These are phyloP conservation scores for Anacardium occidentale DNA, from an alignment of 345 rosid genomes.

Conservation along the genomic window DNA sequence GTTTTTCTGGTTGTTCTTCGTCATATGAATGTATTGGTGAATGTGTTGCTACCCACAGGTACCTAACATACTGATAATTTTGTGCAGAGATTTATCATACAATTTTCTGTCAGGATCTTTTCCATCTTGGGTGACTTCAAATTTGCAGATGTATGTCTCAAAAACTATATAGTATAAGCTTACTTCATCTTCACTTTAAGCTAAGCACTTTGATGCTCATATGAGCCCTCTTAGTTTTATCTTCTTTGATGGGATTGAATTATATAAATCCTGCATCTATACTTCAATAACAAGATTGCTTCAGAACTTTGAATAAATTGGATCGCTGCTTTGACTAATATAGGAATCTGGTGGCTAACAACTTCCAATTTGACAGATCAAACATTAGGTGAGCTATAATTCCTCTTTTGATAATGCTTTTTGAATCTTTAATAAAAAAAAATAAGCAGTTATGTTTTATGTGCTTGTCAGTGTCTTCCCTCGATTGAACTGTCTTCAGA, in stretches of 20 bases:
- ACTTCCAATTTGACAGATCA: constrained; percentile 32
- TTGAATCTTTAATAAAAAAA: not conserved
- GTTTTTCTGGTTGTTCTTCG: no score
- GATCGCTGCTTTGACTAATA: constrained; percentile 8
- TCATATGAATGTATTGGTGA: no score
- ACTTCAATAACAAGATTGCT: not conserved
- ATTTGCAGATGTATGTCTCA: constrained; percentile 32
- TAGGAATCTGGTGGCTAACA: constrained; percentile 41
- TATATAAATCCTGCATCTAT: not conserved
- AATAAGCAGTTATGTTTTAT: not conserved
- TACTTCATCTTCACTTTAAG: constrained; percentile 5
- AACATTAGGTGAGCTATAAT: constrained; percentile 25
- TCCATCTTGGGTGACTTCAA: constrained; percentile 34
- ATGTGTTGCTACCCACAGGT: no score
- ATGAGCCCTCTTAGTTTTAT: constrained; percentile 10
- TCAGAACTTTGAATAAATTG: not conserved
- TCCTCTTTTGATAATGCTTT: not conserved
- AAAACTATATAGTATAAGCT: not conserved
- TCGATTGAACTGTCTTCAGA: constrained; percentile 40
- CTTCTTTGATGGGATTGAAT: no score
- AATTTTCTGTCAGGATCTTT: constrained; percentile 35
- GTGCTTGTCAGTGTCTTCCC: constrained; percentile 32
- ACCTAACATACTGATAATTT: not conserved
- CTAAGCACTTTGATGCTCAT: not conserved
- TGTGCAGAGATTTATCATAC: constrained; percentile 43